Percentiles rank a stretch among this genome's conserved stretches.
These are phyloP conservation scores for Quercus robur DNA, from an alignment of 306 rosid species.

Conservation along the genomic window DNA sequence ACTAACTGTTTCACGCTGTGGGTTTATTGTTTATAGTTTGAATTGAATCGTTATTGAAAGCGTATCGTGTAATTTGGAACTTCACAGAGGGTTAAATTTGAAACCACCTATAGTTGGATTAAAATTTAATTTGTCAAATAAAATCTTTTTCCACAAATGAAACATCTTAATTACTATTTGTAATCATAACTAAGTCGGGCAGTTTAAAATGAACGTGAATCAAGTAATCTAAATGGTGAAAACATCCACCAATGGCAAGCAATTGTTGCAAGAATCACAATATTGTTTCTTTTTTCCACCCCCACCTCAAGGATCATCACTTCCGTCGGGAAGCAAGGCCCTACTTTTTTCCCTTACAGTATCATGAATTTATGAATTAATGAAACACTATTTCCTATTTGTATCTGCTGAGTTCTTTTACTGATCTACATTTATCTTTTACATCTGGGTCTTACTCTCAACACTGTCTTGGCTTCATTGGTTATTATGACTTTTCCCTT, in stretches of 20 bases:
- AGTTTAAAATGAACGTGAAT: not conserved
- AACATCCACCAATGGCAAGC: conserved; percentile 12
- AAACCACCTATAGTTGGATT: no score
- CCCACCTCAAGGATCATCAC: conserved; percentile 30
- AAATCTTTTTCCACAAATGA: no score
- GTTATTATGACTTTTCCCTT: conserved; percentile 64
- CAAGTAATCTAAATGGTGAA: conserved; percentile 11
- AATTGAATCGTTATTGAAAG: no score
- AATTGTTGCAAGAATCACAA: conserved; percentile 31
- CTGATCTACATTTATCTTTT: conserved; percentile 30
- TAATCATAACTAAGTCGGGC: not conserved
- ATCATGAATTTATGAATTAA: conserved; percentile 27
- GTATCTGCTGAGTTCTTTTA: conserved; percentile 27
- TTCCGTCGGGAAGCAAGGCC: conserved; percentile 16
- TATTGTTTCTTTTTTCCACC: conserved; percentile 6
- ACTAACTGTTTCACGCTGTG: no score
- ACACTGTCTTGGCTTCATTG: conserved; percentile 27
- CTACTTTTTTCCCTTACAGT: conserved; percentile 20
- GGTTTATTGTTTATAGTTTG: no score
- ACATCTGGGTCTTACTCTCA: conserved; percentile 19
- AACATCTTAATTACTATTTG: no score
- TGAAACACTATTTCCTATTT: conserved; percentile 25
- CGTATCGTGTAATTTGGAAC: no score
- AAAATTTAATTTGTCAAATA: no score
- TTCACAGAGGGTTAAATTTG: no score